phyloP scores from a whole-genome alignment of 148 eudicot genomes.

The Pharnaceum exiguum region DNA sequence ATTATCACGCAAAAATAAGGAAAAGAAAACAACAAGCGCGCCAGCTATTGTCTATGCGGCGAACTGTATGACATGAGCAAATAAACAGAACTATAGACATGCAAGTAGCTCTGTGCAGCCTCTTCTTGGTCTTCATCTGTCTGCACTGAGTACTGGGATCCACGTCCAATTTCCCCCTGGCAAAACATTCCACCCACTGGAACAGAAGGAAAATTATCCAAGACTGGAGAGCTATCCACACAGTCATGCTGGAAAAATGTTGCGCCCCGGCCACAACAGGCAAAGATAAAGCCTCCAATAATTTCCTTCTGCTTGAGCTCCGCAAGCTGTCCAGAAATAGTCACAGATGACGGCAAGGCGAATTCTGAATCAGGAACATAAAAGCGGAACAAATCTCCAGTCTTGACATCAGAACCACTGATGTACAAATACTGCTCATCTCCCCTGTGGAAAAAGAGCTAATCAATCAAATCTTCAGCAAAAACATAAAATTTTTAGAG shows the following conservation, averaged over 20 bases:
- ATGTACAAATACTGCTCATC: conserved; percentile 68
- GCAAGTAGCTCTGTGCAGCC: conserved; percentile 30
- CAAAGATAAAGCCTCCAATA: conserved; percentile 71
- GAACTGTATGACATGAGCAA: conserved; percentile 60
- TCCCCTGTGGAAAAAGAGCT: conserved; percentile 64
- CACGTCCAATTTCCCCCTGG: conserved; percentile 75
- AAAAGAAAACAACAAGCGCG: background rate
- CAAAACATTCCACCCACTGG: conserved; percentile 66
- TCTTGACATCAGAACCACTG: conserved; percentile 55
- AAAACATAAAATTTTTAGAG: no score
- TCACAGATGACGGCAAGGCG: conserved; percentile 39
- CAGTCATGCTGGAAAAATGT: conserved; percentile 45
- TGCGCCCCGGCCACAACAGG: conserved; percentile 81
- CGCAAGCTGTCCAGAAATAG: conserved; percentile 47
- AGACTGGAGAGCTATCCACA: conserved; percentile 64
- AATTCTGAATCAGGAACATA: conserved; percentile 33
- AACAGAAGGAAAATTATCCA: conserved; percentile 68
- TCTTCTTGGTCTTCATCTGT: conserved; percentile 22
- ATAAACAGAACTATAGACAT: conserved; percentile 58
- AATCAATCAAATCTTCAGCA: no score
- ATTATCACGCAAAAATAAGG: no score
- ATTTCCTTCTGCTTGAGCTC: conserved; percentile 36
- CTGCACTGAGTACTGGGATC: conserved; percentile 26
- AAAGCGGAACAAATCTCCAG: conserved; percentile 74
- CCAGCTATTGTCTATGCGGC: conserved; percentile 6